Percentiles rank a stretch among this genome's conserved stretches.
These are phyloP conservation scores for Rauvolfia tetraphylla DNA, from an alignment of 257 asterid genomes.

Conservation along the genomic window DNA sequence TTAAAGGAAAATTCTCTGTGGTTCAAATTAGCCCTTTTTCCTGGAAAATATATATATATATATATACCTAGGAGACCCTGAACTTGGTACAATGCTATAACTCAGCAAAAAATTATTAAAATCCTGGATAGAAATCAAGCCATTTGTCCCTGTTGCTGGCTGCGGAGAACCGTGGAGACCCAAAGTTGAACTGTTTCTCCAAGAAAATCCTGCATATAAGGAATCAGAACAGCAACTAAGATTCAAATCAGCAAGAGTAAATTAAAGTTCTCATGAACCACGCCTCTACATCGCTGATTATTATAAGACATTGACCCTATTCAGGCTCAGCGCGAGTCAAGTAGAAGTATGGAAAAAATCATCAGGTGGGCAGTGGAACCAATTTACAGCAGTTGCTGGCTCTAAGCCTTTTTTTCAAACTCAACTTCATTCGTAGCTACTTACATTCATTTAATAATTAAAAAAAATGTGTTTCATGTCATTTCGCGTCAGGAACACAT, in stretches of 20 bases:
- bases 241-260: not conserved
- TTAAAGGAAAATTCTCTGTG: not conserved
- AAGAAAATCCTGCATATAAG: slow-evolving; percentile 35
- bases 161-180: slow-evolving; percentile 36
- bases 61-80: slow-evolving; percentile 30
- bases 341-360: not conserved
- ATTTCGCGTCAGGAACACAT: not conserved
- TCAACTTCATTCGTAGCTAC: no score
- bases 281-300: not conserved
- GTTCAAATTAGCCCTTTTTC: not conserved
- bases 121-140: slow-evolving; percentile 25
- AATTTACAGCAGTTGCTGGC: no score
- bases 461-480: no score
- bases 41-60: not conserved
- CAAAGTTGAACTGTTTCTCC: slow-evolving; percentile 25
- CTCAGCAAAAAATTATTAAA: slow-evolving; percentile 16
- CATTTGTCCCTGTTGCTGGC: slow-evolving; percentile 35
- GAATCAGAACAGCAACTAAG: not conserved
- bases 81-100: slow-evolving; percentile 24
- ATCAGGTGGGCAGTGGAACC: not conserved
- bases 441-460: no score
- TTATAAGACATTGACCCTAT: not conserved
- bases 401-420: no score
- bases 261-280: not conserved
- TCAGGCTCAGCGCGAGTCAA: not conserved